Evolutionary conservation across 2,329 filamentous ascomycete species (phyloP).

Genomic region (Massarina eburnea): DNA sequence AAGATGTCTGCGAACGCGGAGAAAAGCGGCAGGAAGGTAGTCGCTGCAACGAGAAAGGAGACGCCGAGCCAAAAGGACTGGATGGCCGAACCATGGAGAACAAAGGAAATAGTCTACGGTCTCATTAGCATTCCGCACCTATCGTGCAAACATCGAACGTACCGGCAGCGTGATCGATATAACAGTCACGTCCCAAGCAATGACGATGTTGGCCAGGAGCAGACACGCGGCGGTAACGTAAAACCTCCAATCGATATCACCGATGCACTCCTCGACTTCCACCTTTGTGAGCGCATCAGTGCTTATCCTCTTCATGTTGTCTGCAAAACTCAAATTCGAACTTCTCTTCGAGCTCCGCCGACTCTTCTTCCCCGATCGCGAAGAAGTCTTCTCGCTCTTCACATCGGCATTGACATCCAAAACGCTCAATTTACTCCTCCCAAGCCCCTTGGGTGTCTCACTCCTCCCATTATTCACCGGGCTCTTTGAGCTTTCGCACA

Average conservation of each 20-base stretch:
- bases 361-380: constrained; percentile 1
- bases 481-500: constrained; percentile 6
- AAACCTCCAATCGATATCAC: constrained; percentile 23
- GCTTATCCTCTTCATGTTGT: constrained; percentile 6
- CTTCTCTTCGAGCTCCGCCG: constrained; percentile 4
- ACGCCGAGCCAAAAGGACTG: constrained; percentile 55
- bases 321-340: constrained; percentile 7
- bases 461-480: constrained; percentile 2
- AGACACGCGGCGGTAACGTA: constrained; percentile 24
- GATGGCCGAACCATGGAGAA: constrained; percentile 39
- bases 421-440: background rate
- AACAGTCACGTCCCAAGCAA: constrained; percentile 25
- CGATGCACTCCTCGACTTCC: background rate
- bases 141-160: constrained; percentile 6
- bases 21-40: constrained; percentile 48
- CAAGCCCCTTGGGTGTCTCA: background rate
- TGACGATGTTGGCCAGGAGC: constrained; percentile 24
- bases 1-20: constrained; percentile 51
- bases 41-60: constrained; percentile 49
- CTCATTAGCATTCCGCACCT: constrained; percentile 2
- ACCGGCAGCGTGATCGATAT: constrained; percentile 26
- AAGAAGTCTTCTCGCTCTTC: background rate
- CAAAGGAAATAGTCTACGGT: constrained; percentile 34
- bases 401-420: background rate
- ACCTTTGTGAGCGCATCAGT: background rate